Percentiles rank a stretch among this genome's conserved stretches.
These are phyloP conservation scores for Cystoderma amianthinum DNA, from an alignment of 768 basidiomycete species.

Conservation along the genomic window DNA sequence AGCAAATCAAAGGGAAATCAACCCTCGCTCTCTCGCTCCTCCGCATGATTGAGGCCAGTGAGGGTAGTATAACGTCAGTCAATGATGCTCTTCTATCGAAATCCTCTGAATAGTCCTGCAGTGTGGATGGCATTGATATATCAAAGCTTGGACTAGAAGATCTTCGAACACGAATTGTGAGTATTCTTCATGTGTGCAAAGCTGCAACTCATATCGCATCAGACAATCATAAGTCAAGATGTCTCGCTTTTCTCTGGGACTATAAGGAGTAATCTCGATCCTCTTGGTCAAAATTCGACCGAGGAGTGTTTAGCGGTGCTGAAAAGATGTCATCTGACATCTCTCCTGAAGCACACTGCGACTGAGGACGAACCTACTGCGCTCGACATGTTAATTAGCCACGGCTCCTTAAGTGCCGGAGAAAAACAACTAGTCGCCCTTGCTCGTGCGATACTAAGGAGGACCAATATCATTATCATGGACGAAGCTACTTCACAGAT, in stretches of 20 bases:
- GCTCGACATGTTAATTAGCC: conserved; percentile 59
- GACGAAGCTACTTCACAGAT: conserved; percentile 79
- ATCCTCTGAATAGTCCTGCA: too few species aligned
- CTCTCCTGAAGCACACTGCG: conserved; percentile 31
- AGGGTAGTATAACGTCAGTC: conserved; percentile 57
- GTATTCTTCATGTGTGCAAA: conserved; percentile 7
- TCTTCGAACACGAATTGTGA: conserved; percentile 53
- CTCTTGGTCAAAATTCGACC: conserved; percentile 48
- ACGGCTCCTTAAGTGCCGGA: conserved; percentile 66
- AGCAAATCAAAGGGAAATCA: conserved; percentile 36
- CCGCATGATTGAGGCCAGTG: conserved; percentile 53
- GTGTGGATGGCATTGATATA: conserved; percentile 69
- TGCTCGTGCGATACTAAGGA: conserved; percentile 59
- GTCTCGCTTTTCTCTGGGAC: conserved; percentile 71
- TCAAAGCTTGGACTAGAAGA: conserved; percentile 63
- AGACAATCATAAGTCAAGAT: conserved; percentile 75
- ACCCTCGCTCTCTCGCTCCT: conserved; percentile 52
- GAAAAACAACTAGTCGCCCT: conserved; percentile 72
- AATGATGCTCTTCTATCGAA: not conserved
- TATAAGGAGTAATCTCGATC: conserved; percentile 67
- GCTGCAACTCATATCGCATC: not conserved
- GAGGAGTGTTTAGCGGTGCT: conserved; percentile 62
- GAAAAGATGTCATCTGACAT: conserved; percentile 53
- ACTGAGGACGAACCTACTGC: conserved; percentile 22
- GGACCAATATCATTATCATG: conserved; percentile 64